Evolutionary conservation across 2,329 filamentous ascomycete species (phyloP).

Genomic region (Neurospora crassa): DNA sequence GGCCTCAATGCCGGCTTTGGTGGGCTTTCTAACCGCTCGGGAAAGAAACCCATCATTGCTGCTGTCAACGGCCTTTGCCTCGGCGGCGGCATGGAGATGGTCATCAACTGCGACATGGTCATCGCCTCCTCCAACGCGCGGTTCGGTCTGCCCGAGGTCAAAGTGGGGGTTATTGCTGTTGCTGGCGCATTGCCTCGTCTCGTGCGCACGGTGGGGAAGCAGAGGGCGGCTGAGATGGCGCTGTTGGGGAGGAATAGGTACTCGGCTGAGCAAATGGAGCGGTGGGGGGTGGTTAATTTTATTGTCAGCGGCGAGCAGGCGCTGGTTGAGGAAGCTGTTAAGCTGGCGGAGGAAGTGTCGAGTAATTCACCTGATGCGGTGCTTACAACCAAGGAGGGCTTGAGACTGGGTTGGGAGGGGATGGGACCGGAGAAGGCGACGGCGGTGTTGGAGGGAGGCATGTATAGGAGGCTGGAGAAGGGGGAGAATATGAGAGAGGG

Average conservation of each 20-base stretch:
- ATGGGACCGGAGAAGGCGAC: constrained; percentile 57
- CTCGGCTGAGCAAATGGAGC: constrained; percentile 45
- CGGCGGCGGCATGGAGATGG: constrained; percentile 70
- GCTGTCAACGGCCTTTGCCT: constrained; percentile 68
- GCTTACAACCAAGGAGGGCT: constrained; percentile 59
- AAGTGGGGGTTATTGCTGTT: constrained; percentile 59
- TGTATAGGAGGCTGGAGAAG: constrained; percentile 49
- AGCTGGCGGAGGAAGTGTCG: constrained; percentile 51
- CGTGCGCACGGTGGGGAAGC: constrained; percentile 54
- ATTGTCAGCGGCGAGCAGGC: constrained; percentile 38
- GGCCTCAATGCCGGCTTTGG: constrained; percentile 45
- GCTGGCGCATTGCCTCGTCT: constrained; percentile 63
- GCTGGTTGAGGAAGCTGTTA: constrained; percentile 50
- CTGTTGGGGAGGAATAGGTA: constrained; percentile 50
- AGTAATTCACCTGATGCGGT: constrained; percentile 66
- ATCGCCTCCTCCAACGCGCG: constrained; percentile 47
- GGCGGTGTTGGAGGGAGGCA: constrained; percentile 43
- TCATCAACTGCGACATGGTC: constrained; percentile 63
- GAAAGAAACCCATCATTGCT: constrained; percentile 66
- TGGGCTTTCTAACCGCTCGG: constrained; percentile 53
- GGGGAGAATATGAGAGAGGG: constrained; percentile 72
- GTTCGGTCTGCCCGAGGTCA: constrained; percentile 65
- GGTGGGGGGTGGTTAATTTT: constrained; percentile 64
- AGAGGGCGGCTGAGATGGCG: constrained; percentile 63
- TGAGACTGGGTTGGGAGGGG: constrained; percentile 65